These are phyloP conservation scores for Acorus calamus DNA, from an alignment of 106 monocot species.

Conservation along the genomic window DNA sequence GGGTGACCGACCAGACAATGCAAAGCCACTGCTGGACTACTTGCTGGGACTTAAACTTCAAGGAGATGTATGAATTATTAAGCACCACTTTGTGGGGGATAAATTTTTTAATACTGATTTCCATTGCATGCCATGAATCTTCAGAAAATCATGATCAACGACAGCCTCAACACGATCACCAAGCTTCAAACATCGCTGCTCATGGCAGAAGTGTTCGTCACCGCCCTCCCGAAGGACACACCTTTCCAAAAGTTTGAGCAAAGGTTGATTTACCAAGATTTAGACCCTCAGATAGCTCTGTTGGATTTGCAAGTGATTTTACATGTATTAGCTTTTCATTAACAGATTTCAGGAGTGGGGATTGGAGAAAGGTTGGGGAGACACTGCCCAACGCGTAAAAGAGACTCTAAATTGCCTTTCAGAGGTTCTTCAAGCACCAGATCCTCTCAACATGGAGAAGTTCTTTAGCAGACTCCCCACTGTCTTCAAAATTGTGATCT, in stretches of 20 bases:
- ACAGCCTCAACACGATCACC: constrained; percentile 51
- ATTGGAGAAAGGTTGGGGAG: constrained; percentile 91
- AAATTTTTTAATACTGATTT: background rate
- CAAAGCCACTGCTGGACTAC: constrained; percentile 70
- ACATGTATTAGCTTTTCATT: background rate
- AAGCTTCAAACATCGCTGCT: constrained; percentile 82
- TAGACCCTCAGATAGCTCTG: background rate
- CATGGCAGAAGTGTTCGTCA: constrained; percentile 64
- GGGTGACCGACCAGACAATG: constrained; percentile 25
- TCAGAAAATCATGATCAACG: constrained; percentile 86
- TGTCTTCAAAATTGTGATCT: constrained; percentile 76
- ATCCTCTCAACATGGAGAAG: constrained; percentile 66
- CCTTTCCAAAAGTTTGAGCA: constrained; percentile 82
- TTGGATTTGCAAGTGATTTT: background rate
- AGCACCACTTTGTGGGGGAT: background rate
- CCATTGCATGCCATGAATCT: background rate
- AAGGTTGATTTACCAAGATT: constrained; percentile 25
- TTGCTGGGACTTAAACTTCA: constrained; percentile 47
- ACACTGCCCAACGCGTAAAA: constrained; percentile 62
- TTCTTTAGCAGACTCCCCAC: constrained; percentile 68
- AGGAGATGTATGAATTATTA: constrained; percentile 42
- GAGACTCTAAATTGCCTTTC: constrained; percentile 72
- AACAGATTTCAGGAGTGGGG: constrained; percentile 87
- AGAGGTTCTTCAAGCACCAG: constrained; percentile 86
- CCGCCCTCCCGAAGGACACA: constrained; percentile 47